Conservation (phyloP, 23 red algal genomes). For the Chondrus crispus region DNA sequence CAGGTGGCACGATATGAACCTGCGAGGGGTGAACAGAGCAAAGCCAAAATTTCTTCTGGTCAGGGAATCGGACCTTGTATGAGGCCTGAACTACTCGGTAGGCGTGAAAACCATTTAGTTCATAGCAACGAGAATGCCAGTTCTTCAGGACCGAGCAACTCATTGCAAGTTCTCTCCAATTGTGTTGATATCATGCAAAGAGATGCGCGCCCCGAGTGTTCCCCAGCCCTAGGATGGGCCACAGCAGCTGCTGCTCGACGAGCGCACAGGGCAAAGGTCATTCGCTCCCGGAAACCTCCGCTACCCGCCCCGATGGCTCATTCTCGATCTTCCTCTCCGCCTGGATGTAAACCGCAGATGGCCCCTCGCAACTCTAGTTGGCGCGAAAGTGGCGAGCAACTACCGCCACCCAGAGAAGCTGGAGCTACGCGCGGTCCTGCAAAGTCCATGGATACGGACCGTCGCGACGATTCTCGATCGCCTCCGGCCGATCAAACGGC, state of each 20-base stretch:
- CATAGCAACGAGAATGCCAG: too few relatives aligned
- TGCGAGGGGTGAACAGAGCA: too few relatives aligned
- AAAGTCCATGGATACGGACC: not conserved
- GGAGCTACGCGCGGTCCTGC: not conserved
- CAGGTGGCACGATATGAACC: too few relatives aligned
- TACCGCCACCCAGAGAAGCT: not conserved
- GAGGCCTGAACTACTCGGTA: too few relatives aligned
- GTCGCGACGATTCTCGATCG: not conserved
- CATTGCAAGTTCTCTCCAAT: slow-evolving; percentile 38
- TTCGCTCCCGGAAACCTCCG: slow-evolving; percentile 17
- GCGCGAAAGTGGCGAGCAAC: not conserved
- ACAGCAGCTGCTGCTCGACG: slow-evolving; percentile 37
- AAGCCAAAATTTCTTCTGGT: too few relatives aligned
- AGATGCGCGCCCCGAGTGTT: not conserved
- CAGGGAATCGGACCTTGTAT: too few relatives aligned
- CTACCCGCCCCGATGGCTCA: too few relatives aligned
- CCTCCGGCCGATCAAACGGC: not conserved
- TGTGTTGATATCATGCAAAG: slow-evolving; percentile 57
- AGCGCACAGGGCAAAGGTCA: slow-evolving; percentile 31
- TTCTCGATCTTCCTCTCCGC: too few relatives aligned
- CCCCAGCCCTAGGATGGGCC: slow-evolving; percentile 39
- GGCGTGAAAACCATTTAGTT: too few relatives aligned
- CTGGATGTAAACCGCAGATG: not conserved
- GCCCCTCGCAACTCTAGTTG: not conserved
- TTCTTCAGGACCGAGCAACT: slow-evolving; percentile 15